Evolutionary conservation across 352 stramenopile genomes (phyloP).

Genomic region (Phytopythium ostracodes): DNA sequence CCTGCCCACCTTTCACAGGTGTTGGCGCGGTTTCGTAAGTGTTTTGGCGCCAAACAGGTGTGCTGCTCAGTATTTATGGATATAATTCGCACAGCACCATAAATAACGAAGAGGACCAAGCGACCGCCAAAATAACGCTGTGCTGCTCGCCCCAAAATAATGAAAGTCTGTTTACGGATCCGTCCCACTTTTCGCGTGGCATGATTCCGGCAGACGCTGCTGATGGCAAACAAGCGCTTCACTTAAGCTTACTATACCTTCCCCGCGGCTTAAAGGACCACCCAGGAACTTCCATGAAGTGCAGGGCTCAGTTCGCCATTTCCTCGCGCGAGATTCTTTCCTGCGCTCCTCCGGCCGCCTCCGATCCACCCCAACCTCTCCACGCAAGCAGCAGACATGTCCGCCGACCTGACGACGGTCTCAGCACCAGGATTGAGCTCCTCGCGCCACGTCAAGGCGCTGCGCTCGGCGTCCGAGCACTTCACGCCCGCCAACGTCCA

Average conservation of each 20-base stretch:
- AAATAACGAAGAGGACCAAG: background rate
- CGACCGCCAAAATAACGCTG: background rate
- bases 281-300: background rate
- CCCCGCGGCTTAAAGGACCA: background rate
- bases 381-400: background rate
- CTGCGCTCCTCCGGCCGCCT: no score
- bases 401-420: slow-evolving; percentile 11
- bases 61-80: background rate
- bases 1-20: background rate
- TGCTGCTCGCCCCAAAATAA: background rate
- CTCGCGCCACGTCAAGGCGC: slow-evolving; percentile 27
- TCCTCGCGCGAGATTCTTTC: background rate
- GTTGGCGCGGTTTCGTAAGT: background rate
- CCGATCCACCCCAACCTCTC: background rate
- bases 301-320: background rate
- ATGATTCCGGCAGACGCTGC: background rate
- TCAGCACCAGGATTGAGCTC: slow-evolving; percentile 18
- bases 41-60: background rate
- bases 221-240: background rate
- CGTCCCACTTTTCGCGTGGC: background rate
- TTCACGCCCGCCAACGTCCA: slow-evolving; percentile 22
- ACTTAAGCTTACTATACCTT: no score
- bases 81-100: no score
- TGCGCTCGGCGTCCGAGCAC: slow-evolving; percentile 24
- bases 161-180: background rate